Conservation (phyloP, 2,329 filamentous ascomycete species). For the Leptographium procerum region DNA sequence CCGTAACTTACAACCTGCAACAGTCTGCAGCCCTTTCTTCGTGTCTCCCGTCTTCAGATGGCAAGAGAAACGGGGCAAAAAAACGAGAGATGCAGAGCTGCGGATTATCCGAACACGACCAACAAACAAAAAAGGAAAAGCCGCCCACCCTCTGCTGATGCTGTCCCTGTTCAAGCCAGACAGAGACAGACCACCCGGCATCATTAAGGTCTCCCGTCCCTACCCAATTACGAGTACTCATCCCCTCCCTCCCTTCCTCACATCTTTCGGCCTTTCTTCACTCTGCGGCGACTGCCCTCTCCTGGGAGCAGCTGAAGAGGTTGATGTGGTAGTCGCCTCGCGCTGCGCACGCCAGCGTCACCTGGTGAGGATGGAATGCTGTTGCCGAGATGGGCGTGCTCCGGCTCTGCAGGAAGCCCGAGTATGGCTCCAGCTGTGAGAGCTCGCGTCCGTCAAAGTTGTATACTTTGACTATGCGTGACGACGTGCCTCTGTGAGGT, state of each 20-base stretch:
- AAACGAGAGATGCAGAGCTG: background rate
- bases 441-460: constrained; percentile 74
- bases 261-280: background rate
- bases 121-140: background rate
- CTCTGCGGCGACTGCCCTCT: constrained; percentile 7
- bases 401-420: constrained; percentile 72
- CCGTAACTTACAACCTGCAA: background rate
- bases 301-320: constrained; percentile 54
- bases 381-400: constrained; percentile 76
- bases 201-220: background rate
- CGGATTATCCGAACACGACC: too few species aligned
- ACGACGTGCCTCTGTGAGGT: constrained; percentile 62
- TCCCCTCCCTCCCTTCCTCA: background rate
- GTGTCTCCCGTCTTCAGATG: background rate
- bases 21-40: background rate
- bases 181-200: background rate
- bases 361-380: constrained; percentile 89
- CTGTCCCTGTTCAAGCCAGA: background rate
- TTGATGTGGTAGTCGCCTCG: constrained; percentile 85
- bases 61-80: background rate
- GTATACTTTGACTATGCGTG: constrained; percentile 83
- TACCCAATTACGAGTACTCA: too few species aligned
- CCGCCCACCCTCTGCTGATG: background rate
- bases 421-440: constrained; percentile 79
- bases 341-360: constrained; percentile 80